A percentile compares a stretch with the other conserved stretches of the same genome.
Conservation (phyloP, 352 stramenopile species). For the Phytopythium litorale region DNA sequence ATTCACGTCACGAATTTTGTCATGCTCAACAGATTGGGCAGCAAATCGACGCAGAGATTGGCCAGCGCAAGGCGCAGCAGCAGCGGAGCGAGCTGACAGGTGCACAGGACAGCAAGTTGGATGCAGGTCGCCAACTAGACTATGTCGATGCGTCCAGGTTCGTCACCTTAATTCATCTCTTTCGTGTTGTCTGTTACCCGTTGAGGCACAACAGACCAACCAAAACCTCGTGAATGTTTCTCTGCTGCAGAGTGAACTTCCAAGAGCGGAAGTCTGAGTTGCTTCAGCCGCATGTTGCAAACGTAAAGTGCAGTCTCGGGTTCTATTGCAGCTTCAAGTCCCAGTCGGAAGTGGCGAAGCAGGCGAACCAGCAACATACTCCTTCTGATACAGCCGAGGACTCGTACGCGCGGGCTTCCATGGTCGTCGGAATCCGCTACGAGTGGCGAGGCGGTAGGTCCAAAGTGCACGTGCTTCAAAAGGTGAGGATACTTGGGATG, state of each 20-base stretch:
- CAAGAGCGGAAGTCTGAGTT: slow-evolving; percentile 44
- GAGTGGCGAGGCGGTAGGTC: slow-evolving; percentile 67
- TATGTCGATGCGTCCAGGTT: slow-evolving; percentile 34
- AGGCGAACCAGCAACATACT: not conserved
- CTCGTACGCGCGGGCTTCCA: slow-evolving; percentile 26
- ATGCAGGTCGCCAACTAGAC: not conserved
- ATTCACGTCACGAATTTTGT: not conserved
- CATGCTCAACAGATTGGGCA: slow-evolving; percentile 29
- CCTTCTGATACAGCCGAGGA: not conserved
- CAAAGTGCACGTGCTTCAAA: slow-evolving; percentile 56
- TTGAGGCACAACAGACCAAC: not conserved
- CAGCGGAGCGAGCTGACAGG: slow-evolving; percentile 1
- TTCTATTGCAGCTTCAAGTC: slow-evolving; percentile 66
- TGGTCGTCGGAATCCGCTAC: slow-evolving; percentile 55
- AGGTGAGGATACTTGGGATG: slow-evolving; percentile 24
- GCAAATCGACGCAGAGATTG: slow-evolving; percentile 61
- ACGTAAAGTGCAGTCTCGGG: slow-evolving; percentile 32
- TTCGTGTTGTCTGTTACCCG: not conserved
- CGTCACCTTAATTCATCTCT: not conserved
- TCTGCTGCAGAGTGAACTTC: slow-evolving; percentile 33
- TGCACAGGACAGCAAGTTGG: not conserved
- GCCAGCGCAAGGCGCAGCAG: slow-evolving; percentile 9
- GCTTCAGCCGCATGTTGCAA: slow-evolving; percentile 35
- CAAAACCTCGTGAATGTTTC: not conserved
- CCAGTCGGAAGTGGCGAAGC: not conserved